Conservation (phyloP, 768 basidiomycete genomes). For the Tephrocybe rancida region DNA sequence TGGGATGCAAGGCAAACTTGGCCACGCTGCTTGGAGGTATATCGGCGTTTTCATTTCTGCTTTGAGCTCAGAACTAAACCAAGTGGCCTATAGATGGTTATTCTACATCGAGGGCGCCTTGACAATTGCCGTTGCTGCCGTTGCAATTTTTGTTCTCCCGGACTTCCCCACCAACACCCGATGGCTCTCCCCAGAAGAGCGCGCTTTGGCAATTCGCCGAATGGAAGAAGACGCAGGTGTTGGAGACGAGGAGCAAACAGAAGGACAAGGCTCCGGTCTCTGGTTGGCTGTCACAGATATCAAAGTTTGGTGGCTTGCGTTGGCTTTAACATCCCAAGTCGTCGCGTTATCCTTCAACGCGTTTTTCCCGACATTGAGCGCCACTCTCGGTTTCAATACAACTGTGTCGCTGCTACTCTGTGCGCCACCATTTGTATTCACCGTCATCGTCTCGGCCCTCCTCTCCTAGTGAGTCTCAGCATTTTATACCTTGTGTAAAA, state of each 20-base stretch:
- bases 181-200: conserved; percentile 63
- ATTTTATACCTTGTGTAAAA: neutral
- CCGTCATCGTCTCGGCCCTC: conserved; percentile 56
- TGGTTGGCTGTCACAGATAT: conserved; percentile 63
- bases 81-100: conserved; percentile 52
- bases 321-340: conserved; percentile 40
- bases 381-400: conserved; percentile 66
- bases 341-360: conserved; percentile 70
- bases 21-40: conserved; percentile 77
- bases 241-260: conserved; percentile 22
- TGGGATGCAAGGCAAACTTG: conserved; percentile 69
- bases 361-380: conserved; percentile 72
- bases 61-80: neutral
- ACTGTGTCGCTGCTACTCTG: conserved; percentile 64
- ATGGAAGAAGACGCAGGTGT: conserved; percentile 62
- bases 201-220: conserved; percentile 55
- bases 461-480: conserved; percentile 43
- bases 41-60: conserved; percentile 15
- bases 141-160: conserved; percentile 67
- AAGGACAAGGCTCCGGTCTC: conserved; percentile 45
- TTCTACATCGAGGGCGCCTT: conserved; percentile 70
- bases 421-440: conserved; percentile 64
- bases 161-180: conserved; percentile 64
- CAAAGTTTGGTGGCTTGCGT: conserved; percentile 69
- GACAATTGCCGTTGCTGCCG: conserved; percentile 50